Base-by-base conservation (phyloP, 192 early-diverging fungal genomes). In the Helicostylum pulchrum region DNA sequence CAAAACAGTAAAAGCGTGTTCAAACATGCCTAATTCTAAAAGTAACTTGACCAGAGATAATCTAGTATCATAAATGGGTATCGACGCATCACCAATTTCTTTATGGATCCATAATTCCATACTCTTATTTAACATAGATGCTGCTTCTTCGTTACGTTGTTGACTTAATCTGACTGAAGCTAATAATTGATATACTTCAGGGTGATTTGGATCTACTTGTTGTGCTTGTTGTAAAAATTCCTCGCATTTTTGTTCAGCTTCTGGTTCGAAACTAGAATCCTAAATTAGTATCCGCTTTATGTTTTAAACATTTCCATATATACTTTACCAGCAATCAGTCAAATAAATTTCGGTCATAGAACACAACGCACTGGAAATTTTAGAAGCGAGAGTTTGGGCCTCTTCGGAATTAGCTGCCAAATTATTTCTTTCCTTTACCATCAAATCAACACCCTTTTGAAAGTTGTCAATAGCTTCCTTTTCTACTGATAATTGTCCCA, bases 301-400 rank as follows among this genome's bases (percentile, higher is more conserved):
- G 3, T 32, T 31, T 23, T 32, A 47, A 26, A 17, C 0, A 32
- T 21, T 23, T 9, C 36, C 6, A 39, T 39, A 39, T 39, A 39
- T 39, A 39, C 59, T 77, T 75, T 81, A 94, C 91, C 97, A 99
- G 74, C 92, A 95, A 71, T 99, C 97, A 0, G 97, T 98, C 77
- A 99, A 85, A 74, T 94, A 99, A 19, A 98, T 94, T 71, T 99
- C 97, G 2, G 92, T 86, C 86, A 99, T 94, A 42, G 94, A 90
- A 75, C 93, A 95, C 20, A 95, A 82, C 11, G 94, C 95, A 47
- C 83, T 81, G 0, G 93, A 85, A 60, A 93, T 87, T 67, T 95
- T 94, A 26, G 77, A 67, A 17, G 67, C 70, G 3, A 93, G 60
- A 4, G 65, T 65, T 14, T 63, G 71, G 31, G 77, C 80, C 23